phyloP scores from a whole-genome alignment of 768 basidiomycete genomes.

The Cubamyces sp. region DNA sequence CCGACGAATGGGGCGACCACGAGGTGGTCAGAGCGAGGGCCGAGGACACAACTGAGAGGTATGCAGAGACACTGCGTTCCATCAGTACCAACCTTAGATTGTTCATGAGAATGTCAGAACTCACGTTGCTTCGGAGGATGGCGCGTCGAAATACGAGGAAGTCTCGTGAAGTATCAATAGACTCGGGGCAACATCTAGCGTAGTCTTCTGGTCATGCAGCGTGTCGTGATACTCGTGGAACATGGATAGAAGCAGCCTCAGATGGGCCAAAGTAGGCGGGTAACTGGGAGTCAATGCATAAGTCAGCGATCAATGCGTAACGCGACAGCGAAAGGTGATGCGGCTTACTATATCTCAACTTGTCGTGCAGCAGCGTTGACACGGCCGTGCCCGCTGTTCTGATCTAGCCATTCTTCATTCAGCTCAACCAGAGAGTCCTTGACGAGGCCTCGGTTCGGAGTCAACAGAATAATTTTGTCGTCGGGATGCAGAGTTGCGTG shows the following conservation, averaged over 20 bases:
- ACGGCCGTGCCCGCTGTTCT: conserved; percentile 36
- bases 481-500: conserved; percentile 40
- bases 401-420: conserved; percentile 49
- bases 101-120: conserved; percentile 1
- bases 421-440: conserved; percentile 46
- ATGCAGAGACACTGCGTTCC: conserved; percentile 49
- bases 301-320: background rate
- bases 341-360: conserved; percentile 56
- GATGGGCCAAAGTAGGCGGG: conserved; percentile 61
- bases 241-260: conserved; percentile 54
- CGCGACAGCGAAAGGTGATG: conserved; percentile 17
- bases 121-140: conserved; percentile 26
- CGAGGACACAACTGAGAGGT: conserved; percentile 52
- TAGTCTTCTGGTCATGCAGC: conserved; percentile 37
- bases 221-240: conserved; percentile 41
- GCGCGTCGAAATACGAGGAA: conserved; percentile 53
- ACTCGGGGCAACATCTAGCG: conserved; percentile 46
- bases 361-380: conserved; percentile 31
- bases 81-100: conserved; percentile 28
- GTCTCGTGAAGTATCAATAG: conserved; percentile 65
- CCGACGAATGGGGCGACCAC: conserved; percentile 37
- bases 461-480: conserved; percentile 50
- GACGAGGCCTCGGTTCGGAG: conserved; percentile 55
- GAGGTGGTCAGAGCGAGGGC: conserved; percentile 47
- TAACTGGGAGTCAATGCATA: conserved; percentile 55